These are phyloP conservation scores for Botrytis medusae DNA, from an alignment of 2,329 filamentous ascomycete genomes.

Conservation along the genomic window DNA sequence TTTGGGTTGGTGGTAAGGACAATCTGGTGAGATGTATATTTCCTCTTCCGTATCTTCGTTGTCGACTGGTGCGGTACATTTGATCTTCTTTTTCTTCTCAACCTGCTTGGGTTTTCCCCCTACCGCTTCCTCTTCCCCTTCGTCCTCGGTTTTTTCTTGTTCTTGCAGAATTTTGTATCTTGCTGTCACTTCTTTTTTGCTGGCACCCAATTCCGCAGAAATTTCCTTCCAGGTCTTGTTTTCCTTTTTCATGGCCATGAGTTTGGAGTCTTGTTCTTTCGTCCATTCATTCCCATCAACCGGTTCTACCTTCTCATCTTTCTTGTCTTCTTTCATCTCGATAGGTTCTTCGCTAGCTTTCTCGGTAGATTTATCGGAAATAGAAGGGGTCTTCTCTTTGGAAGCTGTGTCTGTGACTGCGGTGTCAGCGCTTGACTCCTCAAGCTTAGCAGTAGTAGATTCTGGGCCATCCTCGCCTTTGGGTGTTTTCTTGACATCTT, in stretches of 20 bases:
- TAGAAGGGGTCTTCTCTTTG: constrained; percentile 4
- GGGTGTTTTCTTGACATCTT: background rate
- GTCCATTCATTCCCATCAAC: constrained; percentile 28
- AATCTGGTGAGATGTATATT: constrained; percentile 3
- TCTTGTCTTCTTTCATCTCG: constrained; percentile 8
- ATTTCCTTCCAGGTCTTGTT: constrained; percentile 35
- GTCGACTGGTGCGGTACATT: background rate
- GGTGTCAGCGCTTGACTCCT: constrained; percentile 11
- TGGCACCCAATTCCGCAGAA: constrained; percentile 17
- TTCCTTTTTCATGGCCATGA: constrained; percentile 33
- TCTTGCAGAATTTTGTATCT: constrained; percentile 27
- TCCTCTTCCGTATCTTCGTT: constrained; percentile 8
- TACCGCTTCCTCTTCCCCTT: background rate
- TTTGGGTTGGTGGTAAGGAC: constrained; percentile 9
- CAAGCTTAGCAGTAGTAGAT: background rate
- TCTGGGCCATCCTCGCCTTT: constrained; percentile 11
- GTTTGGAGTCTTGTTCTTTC: constrained; percentile 32
- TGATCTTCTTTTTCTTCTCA: background rate
- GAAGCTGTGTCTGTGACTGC: constrained; percentile 17
- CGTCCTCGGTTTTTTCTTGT: constrained; percentile 15
- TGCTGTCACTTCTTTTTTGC: constrained; percentile 26
- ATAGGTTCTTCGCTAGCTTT: background rate
- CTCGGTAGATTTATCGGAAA: background rate
- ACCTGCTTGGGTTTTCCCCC: background rate
- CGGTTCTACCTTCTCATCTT: constrained; percentile 12